phyloP scores from a whole-genome alignment of 2,329 filamentous ascomycete genomes.

The Neopestalotiopsis clavispora region DNA sequence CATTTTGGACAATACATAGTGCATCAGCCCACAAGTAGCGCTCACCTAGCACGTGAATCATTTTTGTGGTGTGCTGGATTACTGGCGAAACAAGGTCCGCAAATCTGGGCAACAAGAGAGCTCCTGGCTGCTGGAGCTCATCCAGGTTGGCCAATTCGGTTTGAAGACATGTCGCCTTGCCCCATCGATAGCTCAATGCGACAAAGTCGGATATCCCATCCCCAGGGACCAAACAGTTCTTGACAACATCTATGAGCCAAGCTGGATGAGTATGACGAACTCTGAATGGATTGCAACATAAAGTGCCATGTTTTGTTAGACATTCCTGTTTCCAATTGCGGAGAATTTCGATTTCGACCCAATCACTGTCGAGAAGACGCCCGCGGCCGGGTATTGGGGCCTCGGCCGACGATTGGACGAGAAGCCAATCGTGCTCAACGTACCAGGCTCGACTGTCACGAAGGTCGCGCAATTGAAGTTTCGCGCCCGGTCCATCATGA shows the following conservation, averaged over 20 bases:
- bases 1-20: constrained; percentile 15
- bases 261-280: neutral
- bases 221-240: constrained; percentile 4
- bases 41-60: neutral
- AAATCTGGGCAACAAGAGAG: neutral
- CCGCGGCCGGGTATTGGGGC: neutral
- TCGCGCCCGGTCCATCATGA: too few species aligned
- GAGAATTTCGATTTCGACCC: constrained; percentile 8
- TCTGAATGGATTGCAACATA: constrained; percentile 8
- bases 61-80: neutral
- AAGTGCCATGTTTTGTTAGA: neutral
- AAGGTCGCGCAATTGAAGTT: too few species aligned
- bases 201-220: neutral
- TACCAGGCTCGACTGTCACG: too few species aligned
- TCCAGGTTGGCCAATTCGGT: neutral
- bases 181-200: constrained; percentile 12
- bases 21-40: constrained; percentile 17
- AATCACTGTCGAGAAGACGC: constrained; percentile 1
- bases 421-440: neutral
- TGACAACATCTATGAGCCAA: constrained; percentile 7
- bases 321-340: constrained; percentile 7
- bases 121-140: neutral
- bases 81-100: neutral
- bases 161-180: neutral
- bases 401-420: neutral